These are phyloP conservation scores for Klebsormidium nitens DNA, from an alignment of 139 green algal genomes.

Conservation along the genomic window DNA sequence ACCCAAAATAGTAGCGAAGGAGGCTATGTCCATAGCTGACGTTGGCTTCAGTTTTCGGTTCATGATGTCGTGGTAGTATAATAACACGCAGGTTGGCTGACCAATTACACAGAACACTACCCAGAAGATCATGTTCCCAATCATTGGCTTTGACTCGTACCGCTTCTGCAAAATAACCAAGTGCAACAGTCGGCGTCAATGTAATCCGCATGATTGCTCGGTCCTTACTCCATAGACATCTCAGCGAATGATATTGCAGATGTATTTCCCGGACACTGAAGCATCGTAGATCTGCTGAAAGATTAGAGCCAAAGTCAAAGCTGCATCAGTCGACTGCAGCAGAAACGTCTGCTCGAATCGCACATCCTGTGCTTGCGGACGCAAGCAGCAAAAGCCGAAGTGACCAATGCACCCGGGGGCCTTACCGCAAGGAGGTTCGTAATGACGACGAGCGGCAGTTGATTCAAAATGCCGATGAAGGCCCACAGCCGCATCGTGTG, in stretches of 20 bases:
- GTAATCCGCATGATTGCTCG: background rate
- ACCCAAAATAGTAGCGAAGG: no score
- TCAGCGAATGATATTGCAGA: background rate
- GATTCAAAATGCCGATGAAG: constrained; percentile 65
- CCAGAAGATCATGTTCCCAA: constrained; percentile 85
- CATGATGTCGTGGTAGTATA: constrained; percentile 72
- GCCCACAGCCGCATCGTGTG: constrained; percentile 73
- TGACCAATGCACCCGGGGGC: constrained; percentile 27
- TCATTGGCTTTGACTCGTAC: no score
- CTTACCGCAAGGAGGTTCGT: constrained; percentile 33
- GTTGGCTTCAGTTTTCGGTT: no score
- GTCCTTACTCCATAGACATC: background rate
- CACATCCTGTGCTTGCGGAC: background rate
- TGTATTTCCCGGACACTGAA: background rate
- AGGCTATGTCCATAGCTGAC: no score
- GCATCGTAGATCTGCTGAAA: background rate
- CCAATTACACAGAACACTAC: constrained; percentile 86
- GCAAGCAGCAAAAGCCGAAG: background rate
- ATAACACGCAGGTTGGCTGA: constrained; percentile 73
- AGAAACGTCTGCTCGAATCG: background rate
- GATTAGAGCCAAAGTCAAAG: background rate
- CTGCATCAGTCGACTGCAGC: background rate
- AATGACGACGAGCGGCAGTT: constrained; percentile 40
- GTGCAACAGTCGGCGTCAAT: background rate
- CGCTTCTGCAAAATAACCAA: background rate